Evolutionary conservation across 2,329 filamentous ascomycete genomes (phyloP).

Genomic region (Thelonectria discophora): DNA sequence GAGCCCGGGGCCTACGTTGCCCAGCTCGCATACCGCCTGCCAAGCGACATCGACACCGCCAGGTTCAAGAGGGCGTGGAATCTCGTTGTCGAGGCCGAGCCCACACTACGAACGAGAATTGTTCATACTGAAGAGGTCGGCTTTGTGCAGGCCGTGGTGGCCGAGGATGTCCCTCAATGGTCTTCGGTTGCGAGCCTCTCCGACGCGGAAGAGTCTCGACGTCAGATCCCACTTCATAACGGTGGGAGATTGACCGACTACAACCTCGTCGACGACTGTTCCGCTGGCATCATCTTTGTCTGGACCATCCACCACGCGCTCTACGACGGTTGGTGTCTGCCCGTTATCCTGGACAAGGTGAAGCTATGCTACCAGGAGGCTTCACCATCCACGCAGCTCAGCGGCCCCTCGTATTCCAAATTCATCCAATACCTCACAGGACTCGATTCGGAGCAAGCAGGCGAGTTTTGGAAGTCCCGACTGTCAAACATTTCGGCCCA

Average conservation of each 20-base stretch:
- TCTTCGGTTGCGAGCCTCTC: constrained; percentile 9
- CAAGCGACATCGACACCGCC: constrained; percentile 5
- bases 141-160: constrained; percentile 32
- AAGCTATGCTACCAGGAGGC: constrained; percentile 27
- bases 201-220: not conserved
- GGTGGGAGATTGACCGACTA: constrained; percentile 27
- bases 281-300: constrained; percentile 19
- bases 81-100: constrained; percentile 18
- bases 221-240: constrained; percentile 23
- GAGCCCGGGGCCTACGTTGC: constrained; percentile 35
- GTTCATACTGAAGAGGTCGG: constrained; percentile 30
- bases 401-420: constrained; percentile 17
- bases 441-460: constrained; percentile 6
- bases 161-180: constrained; percentile 26
- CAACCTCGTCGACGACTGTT: not conserved
- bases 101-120: constrained; percentile 33
- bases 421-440: constrained; percentile 29
- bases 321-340: constrained; percentile 43
- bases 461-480: constrained; percentile 30
- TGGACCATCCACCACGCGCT: constrained; percentile 43
- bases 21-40: constrained; percentile 31
- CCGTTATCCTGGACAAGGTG: constrained; percentile 34
- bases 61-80: constrained; percentile 32
- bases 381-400: not conserved
- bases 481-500: constrained; percentile 28